Evolutionary conservation across 805 yeast species (phyloP), one percentile per base, ranked within the genome.

Genomic region (Saturnispora galanensis): DNA sequence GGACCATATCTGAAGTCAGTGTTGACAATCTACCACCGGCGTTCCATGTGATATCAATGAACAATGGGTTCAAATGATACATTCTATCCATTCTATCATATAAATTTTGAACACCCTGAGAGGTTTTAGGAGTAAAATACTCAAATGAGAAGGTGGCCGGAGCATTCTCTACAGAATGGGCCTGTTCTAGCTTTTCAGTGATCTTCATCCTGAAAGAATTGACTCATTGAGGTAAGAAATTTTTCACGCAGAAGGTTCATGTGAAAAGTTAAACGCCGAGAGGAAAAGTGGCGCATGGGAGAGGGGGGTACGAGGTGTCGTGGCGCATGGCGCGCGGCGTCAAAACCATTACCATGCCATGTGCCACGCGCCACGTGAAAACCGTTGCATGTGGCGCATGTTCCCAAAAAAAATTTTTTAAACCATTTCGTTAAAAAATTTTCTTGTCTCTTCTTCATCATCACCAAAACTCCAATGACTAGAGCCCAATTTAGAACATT

Each of bases 11-110:
- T 31, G 88, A 83, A 18, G 98, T 88, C 51, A 88, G 67, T 36
- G 79, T 77, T 5, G 94, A 80, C 41, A 83, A 65, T 39, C 94
- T 73, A 5, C 97, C 97, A 35, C 98, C 98, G 3, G 98, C 98
- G 58, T 90, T 90, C 98, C 98, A 93, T 1, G 98, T 93, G 51
- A 93, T 84, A 60, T 93, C 98, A 47, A 93, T 80, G 63, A 93
- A 93, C 51, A 84, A 78, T 2, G 98, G 98, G 51, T 80, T 81
- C 55, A 87, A 70, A 52, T 84, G 86, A 63, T 85, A 87, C 98
- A 93, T 93, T 62, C 96, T 77, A 59, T 93, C 97, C 89, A 93
- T 90, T 60, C 98, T 74, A 63, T 93, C 97, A 67, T 89, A 90
- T 47, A 93, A 70, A 61, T 93, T 93, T 62, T 88, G 96, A 18